Evolutionary conservation across 305 asterid genomes (phyloP).

Genomic region (Fraxinus baroniana): DNA sequence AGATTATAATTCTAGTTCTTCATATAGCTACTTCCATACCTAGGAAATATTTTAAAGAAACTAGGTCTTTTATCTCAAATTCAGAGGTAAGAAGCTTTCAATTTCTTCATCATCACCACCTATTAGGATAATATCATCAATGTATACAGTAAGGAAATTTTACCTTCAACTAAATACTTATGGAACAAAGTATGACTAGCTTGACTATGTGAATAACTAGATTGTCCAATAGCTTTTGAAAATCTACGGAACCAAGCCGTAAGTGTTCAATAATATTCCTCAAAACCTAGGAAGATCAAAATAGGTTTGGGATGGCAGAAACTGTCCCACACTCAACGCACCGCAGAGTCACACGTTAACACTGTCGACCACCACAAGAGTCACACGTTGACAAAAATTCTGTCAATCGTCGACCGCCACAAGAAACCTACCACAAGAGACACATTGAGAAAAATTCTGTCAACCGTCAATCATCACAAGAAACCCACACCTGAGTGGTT

Average conservation of each 20-base stretch:
- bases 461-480: background rate
- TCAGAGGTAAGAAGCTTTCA: background rate
- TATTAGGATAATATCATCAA: background rate
- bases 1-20: background rate
- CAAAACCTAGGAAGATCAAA: background rate
- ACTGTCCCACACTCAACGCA: background rate
- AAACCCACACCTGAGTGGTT: background rate
- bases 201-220: background rate
- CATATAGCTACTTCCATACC: background rate
- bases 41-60: background rate
- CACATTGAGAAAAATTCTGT: background rate
- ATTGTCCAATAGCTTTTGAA: background rate
- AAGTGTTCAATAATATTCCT: background rate
- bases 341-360: background rate
- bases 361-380: background rate
- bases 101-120: background rate
- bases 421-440: background rate
- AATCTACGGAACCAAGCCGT: background rate
- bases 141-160: background rate
- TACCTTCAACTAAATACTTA: background rate
- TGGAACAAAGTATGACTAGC: background rate
- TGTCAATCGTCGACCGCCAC: background rate
- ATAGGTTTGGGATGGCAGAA: background rate
- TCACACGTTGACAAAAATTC: background rate
- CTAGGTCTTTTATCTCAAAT: constrained; percentile 1